phyloP scores from a whole-genome alignment of 257 asterid genomes.

The Ophiorrhiza pumila region DNA sequence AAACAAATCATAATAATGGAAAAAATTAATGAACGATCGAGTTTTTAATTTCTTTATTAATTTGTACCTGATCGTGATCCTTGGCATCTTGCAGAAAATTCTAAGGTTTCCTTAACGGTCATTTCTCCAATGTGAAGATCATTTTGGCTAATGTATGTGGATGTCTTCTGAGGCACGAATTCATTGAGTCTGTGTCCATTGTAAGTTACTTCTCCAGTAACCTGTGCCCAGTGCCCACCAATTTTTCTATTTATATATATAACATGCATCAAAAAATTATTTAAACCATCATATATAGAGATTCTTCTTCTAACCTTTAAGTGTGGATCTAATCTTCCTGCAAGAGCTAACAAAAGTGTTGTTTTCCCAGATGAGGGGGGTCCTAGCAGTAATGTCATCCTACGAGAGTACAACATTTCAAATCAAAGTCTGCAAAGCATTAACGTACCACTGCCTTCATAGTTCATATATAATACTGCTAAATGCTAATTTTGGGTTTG shows the following conservation, averaged over 20 bases:
- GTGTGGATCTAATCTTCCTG: slow-evolving; percentile 40
- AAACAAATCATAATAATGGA: too few species aligned
- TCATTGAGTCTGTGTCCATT: slow-evolving; percentile 62
- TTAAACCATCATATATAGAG: too few species aligned
- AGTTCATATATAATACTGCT: too few species aligned
- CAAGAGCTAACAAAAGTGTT: slow-evolving; percentile 45
- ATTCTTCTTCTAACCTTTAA: slow-evolving; percentile 32
- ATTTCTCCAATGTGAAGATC: slow-evolving; percentile 80
- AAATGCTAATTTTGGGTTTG: too few species aligned
- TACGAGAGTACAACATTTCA: too few species aligned
- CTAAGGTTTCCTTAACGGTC: slow-evolving; percentile 84
- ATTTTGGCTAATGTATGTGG: slow-evolving; percentile 79
- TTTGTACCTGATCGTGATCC: slow-evolving; percentile 70
- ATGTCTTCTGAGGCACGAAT: slow-evolving; percentile 71
- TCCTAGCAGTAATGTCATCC: slow-evolving; percentile 57
- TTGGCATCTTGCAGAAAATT: slow-evolving; percentile 80
- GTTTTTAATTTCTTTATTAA: background rate
- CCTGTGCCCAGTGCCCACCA: too few species aligned
- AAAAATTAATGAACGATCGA: too few species aligned
- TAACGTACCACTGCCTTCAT: too few species aligned
- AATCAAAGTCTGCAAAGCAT: too few species aligned
- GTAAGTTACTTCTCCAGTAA: slow-evolving; percentile 62
- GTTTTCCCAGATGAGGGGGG: slow-evolving; percentile 63
- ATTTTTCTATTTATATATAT: too few species aligned
- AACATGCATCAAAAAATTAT: too few species aligned